These are phyloP conservation scores for Irpex rosettiformis DNA, from an alignment of 1,284 basidiomycete species.

Conservation along the genomic window DNA sequence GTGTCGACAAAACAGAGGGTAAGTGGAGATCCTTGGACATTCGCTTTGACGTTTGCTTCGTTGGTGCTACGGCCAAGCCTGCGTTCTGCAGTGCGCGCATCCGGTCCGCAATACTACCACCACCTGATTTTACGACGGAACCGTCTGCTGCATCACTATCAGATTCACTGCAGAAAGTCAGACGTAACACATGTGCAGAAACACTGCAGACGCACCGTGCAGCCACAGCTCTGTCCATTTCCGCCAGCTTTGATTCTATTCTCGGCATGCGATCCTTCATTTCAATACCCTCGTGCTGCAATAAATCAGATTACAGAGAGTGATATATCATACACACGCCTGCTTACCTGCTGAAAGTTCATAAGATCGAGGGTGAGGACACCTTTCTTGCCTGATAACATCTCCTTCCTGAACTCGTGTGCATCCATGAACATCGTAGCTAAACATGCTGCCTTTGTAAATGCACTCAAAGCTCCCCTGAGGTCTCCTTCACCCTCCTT, in stretches of 20 bases:
- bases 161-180: constrained; percentile 14
- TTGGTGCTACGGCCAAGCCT: constrained; percentile 48
- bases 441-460: constrained; percentile 58
- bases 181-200: constrained; percentile 4
- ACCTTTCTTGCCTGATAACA: constrained; percentile 39
- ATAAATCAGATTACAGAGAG: constrained; percentile 5
- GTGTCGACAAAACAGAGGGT: constrained; percentile 18
- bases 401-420: constrained; percentile 51
- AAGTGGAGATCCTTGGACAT: constrained; percentile 42
- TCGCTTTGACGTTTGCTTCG: constrained; percentile 41
- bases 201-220: constrained; percentile 35
- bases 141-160: constrained; percentile 21
- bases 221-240: constrained; percentile 46
- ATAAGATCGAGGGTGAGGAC: constrained; percentile 53
- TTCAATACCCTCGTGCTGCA: constrained; percentile 49
- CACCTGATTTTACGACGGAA: constrained; percentile 38
- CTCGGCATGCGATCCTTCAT: constrained; percentile 42
- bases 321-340: constrained; percentile 2
- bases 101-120: constrained; percentile 64
- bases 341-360: constrained; percentile 56
- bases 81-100: constrained; percentile 65
- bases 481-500: constrained; percentile 56
- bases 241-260: constrained; percentile 57
- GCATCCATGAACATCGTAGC: constrained; percentile 55
- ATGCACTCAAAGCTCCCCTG: constrained; percentile 52